Evolutionary conservation across 2,329 filamentous ascomycete species (phyloP), one percentile per base, ranked within the genome.

Genomic region (Neopestalotiopsis sp.): DNA sequence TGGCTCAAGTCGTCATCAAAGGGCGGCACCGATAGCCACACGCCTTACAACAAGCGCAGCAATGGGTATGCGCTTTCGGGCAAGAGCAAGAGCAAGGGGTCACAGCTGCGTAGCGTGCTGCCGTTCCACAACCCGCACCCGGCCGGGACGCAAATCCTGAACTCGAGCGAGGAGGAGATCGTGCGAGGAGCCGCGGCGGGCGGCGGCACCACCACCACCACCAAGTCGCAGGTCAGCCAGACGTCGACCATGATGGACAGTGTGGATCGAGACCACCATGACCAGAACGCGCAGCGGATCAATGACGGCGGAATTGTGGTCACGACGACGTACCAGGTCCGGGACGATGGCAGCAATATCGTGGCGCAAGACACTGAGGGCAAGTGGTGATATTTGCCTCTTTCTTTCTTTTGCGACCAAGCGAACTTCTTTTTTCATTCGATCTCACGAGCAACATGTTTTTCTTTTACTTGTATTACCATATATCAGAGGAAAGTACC

Each of bases 1-100:
- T 80, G 79, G 79, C 73, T 80, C 66, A 74, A 74, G 10, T 77
- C 77, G n/a, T 77, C 76, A 67, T 76, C 79, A 28, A 74, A 75
- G 13, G 78, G 75, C 69, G 78, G 75, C 38, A 73, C 69, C 28
- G 69, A 73, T 9, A 74, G 76, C 60, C 72, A 73, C 62, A 32
- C 57, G 13, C 57, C 57, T 1, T 69, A 70, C 4, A 17, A 49
- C 42, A 60, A 67, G 42, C 45, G 58, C 57, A 42, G 65, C 56
- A 40, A 30, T 40, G 52, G 28, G 1, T 60, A 52, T 40, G 57
- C 32, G 40, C 58, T 38, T 12, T 52, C 28, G n/a, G 66, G 40
- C 20, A 49, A 42, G 45, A 67, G 17, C 42, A 58, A 58, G 56
- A 67, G 9, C 45, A 59, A 59, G 20, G 60, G 10, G 17, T 63